These are phyloP conservation scores for Chytriomyces confervae DNA, from an alignment of 192 early-diverging fungal species.

Conservation along the genomic window DNA sequence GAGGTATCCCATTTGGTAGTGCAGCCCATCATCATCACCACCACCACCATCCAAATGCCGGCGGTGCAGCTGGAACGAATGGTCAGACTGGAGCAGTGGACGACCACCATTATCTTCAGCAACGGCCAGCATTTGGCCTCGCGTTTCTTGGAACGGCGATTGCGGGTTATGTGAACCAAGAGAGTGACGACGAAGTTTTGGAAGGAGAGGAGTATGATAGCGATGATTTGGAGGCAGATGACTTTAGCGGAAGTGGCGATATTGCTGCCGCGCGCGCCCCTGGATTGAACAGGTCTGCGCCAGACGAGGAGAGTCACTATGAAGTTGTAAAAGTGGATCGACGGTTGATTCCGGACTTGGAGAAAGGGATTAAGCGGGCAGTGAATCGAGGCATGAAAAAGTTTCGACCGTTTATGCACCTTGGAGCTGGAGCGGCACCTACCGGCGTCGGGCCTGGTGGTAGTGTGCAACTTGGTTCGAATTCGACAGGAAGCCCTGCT, in stretches of 20 bases:
- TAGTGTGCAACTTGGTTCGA: neutral
- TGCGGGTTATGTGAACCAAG: slow-evolving; percentile 29
- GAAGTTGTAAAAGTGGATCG: slow-evolving; percentile 35
- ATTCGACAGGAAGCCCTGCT: neutral
- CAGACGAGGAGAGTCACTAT: slow-evolving; percentile 37
- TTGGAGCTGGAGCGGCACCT: neutral
- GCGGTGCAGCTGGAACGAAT: neutral
- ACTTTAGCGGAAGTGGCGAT: neutral
- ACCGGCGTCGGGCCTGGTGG: neutral
- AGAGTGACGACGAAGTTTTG: slow-evolving; percentile 21
- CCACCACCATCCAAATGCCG: neutral
- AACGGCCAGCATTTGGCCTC: slow-evolving; percentile 7
- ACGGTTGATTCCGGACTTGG: slow-evolving; percentile 32
- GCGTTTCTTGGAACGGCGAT: slow-evolving; percentile 36
- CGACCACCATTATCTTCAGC: neutral
- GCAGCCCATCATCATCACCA: neutral
- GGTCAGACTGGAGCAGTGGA: neutral
- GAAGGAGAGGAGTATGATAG: slow-evolving; percentile 27
- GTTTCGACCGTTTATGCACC: slow-evolving; percentile 32
- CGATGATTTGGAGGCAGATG: slow-evolving; percentile 5
- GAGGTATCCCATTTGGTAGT: neutral
- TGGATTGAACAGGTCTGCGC: slow-evolving; percentile 9
- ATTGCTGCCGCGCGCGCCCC: neutral
- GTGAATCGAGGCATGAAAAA: slow-evolving; percentile 38
- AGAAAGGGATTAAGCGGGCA: slow-evolving; percentile 32